Base-by-base conservation (phyloP, 768 basidiomycete genomes). In the Chalciporus sphaerocephalus region DNA sequence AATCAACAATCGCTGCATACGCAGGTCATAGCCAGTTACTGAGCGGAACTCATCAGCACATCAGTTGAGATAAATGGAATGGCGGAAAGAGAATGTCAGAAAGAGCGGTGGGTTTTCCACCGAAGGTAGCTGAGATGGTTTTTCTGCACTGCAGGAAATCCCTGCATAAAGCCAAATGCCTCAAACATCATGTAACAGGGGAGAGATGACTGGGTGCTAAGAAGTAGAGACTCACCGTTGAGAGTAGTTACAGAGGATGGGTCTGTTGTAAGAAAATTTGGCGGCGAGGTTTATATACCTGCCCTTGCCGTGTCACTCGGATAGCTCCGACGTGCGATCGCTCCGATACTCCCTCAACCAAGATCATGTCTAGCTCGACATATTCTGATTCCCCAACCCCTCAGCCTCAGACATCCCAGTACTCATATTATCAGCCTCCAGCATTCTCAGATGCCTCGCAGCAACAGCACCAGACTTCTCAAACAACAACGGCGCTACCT, bases 111-210 rank as follows among this genome's bases (percentile, higher is more conserved):
- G 48, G 47, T 40, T 47, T 42, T 63, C 64, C 71, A 74, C 79
- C 79, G 83, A 86, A 89, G 87, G 87, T 88, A 88, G 86, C 85
- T 88, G 87, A 89, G 87, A 79, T 86, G 74, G 63, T 55, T 80
- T 60, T 83, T 89, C 86, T 85, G 82, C 87, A 88, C 66, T 72
- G 83, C 81, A 78, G 77, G 79, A 68, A 58, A 20, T 17, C 51
- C 74, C 77, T 71, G 79, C 85, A 55, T 88, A 87, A 87, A 87
- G 86, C 86, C 85, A 88, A 87, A 87, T 88, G 86, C 86, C 86
- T 88, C 86, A 87, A 86, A 82, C 85, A 88, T 88, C 86, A 83
- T 80, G 52, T 43, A 40, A 8, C 22, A 47, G n/a, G 25, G 0
- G 18, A 5, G 28, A 27, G n/a, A n/a, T n/a, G n/a, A n/a, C n/a